Evolutionary conservation across 192 early-diverging fungal species (phyloP).

Genomic region (Dissophora ornata): DNA sequence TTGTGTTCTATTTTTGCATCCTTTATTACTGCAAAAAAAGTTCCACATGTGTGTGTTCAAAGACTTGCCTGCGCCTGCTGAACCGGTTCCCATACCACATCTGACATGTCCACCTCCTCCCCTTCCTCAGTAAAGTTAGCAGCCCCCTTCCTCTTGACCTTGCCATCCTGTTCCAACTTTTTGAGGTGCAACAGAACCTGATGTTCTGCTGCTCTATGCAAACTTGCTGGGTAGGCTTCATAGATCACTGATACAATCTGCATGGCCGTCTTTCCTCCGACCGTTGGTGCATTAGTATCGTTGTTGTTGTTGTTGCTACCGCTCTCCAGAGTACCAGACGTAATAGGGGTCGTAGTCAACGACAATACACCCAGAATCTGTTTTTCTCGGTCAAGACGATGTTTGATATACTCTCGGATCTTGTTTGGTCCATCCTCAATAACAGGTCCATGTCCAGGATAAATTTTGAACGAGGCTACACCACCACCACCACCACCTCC

Average conservation of each 20-base stretch:
- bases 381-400: slow-evolving; percentile 79
- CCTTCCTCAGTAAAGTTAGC: too few species aligned
- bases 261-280: slow-evolving; percentile 42
- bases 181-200: slow-evolving; percentile 64
- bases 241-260: slow-evolving; percentile 69
- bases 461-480: slow-evolving; percentile 40
- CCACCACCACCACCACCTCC: too few species aligned
- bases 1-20: too few species aligned
- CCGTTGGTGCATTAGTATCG: neutral
- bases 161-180: slow-evolving; percentile 65
- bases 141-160: slow-evolving; percentile 17
- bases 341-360: too few species aligned
- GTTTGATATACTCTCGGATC: slow-evolving; percentile 81
- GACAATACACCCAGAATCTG: slow-evolving; percentile 72
- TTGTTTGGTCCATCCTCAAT: slow-evolving; percentile 71
- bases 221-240: slow-evolving; percentile 59
- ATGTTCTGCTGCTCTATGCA: slow-evolving; percentile 64
- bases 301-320: neutral
- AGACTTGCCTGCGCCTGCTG: slow-evolving; percentile 16
- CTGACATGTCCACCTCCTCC: slow-evolving; percentile 16
- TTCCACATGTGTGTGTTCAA: too few species aligned
- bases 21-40: too few species aligned
- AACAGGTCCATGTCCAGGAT: slow-evolving; percentile 84
- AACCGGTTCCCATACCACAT: slow-evolving; percentile 18
- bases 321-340: too few species aligned